phyloP scores from a whole-genome alignment of 768 basidiomycete species.

The Bullera alba region DNA sequence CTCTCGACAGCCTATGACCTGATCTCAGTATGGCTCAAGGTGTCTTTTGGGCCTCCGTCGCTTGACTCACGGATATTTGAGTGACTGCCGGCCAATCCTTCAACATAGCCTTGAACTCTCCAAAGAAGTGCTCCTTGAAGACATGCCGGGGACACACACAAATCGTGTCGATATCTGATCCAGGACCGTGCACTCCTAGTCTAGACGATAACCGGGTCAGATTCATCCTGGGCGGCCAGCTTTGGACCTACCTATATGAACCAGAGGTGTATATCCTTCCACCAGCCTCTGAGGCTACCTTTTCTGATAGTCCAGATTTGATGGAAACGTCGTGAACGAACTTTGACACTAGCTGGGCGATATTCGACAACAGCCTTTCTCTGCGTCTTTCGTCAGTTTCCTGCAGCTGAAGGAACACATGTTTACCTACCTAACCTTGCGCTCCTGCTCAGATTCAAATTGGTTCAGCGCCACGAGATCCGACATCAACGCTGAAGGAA shows the following conservation, averaged over 20 bases:
- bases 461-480: conserved; percentile 78
- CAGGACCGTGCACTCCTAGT: conserved; percentile 91
- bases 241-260: conserved; percentile 61
- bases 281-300: conserved; percentile 79
- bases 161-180: conserved; percentile 95
- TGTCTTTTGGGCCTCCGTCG: background rate
- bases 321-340: conserved; percentile 82
- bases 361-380: conserved; percentile 84
- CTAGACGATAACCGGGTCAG: conserved; percentile 37
- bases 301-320: conserved; percentile 73
- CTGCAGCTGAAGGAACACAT: background rate
- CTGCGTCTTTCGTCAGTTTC: conserved; percentile 49
- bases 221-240: background rate
- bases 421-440: conserved; percentile 67
- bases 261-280: conserved; percentile 99
- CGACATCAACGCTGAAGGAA: conserved; percentile 61
- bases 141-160: conserved; percentile 96
- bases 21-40: background rate
- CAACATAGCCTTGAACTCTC: conserved; percentile 81
- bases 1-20: conserved; percentile 86
- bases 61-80: conserved; percentile 73
- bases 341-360: conserved; percentile 81
- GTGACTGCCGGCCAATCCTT: conserved; percentile 71
- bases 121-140: conserved; percentile 91
- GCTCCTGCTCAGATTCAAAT: conserved; percentile 84